These are phyloP conservation scores for Puccinia novopanici DNA, from an alignment of 1,284 basidiomycete genomes.

Conservation along the genomic window DNA sequence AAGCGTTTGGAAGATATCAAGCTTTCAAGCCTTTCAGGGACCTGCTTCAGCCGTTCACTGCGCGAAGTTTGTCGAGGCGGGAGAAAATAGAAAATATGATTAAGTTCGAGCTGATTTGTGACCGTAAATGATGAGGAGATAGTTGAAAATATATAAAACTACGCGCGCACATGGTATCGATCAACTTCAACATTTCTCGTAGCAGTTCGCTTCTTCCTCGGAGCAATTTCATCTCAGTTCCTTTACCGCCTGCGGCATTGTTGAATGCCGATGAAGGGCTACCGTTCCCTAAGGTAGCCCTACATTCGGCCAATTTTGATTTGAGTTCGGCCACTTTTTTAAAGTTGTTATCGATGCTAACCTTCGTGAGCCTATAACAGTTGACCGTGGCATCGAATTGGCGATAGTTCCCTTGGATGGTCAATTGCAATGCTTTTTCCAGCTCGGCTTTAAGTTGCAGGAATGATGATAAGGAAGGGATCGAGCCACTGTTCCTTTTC, in stretches of 20 bases:
- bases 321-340: slow-evolving; percentile 46
- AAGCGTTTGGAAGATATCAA: slow-evolving; percentile 95
- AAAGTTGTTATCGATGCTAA: slow-evolving; percentile 31
- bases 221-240: slow-evolving; percentile 45
- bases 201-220: slow-evolving; percentile 44
- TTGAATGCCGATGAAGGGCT: slow-evolving; percentile 29
- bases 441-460: slow-evolving; percentile 72
- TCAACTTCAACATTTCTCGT: slow-evolving; percentile 49
- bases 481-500: slow-evolving; percentile 60
- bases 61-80: slow-evolving; percentile 21
- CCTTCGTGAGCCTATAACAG: slow-evolving; percentile 67
- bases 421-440: slow-evolving; percentile 75
- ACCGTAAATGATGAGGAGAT: not conserved
- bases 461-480: slow-evolving; percentile 64
- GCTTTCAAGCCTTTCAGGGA: slow-evolving; percentile 88
- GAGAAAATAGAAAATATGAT: not conserved
- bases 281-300: slow-evolving; percentile 33
- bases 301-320: slow-evolving; percentile 40
- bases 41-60: slow-evolving; percentile 84
- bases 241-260: slow-evolving; percentile 39
- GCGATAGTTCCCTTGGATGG: slow-evolving; percentile 77
- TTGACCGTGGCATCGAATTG: slow-evolving; percentile 86
- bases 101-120: slow-evolving; percentile 32
- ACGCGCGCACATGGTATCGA: slow-evolving; percentile 51
- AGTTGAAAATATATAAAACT: not conserved